phyloP scores from a whole-genome alignment of 331 rosid genomes.

The Malus hybrid region DNA sequence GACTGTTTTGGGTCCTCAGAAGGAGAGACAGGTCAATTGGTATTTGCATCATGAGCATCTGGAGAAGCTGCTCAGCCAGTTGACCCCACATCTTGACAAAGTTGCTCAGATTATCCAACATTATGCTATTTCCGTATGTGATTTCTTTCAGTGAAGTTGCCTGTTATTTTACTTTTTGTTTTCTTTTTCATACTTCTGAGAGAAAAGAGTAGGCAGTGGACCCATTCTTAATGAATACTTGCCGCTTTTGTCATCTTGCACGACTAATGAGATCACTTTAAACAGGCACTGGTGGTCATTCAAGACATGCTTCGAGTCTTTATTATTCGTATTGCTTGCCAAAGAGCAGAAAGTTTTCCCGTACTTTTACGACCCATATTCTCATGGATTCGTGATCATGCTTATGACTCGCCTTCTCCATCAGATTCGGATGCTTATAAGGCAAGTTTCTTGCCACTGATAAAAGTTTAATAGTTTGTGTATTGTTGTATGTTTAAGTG shows the following conservation, averaged over 20 bases:
- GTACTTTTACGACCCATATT: constrained; percentile 57
- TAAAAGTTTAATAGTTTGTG: not conserved
- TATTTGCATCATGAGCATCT: constrained; percentile 66
- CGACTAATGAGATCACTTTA: constrained; percentile 14
- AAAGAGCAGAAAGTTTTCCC: constrained; percentile 51
- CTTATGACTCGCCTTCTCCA: constrained; percentile 45
- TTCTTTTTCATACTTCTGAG: not conserved
- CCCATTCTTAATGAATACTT: not conserved
- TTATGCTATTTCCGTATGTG: constrained; percentile 88
- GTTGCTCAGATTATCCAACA: constrained; percentile 78
- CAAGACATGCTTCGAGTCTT: constrained; percentile 90
- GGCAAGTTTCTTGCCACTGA: constrained; percentile 29
- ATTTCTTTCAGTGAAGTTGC: constrained; percentile 9
- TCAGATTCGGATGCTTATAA: constrained; percentile 70
- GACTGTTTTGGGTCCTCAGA: constrained; percentile 71
- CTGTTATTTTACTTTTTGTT: not conserved
- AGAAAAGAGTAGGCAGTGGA: not conserved
- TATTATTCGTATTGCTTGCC: constrained; percentile 60
- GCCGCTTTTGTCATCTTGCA: not conserved
- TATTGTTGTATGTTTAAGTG: not conserved
- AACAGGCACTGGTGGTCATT: constrained; percentile 73
- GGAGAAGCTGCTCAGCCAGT: constrained; percentile 72
- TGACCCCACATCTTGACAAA: constrained; percentile 68
- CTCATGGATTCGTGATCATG: constrained; percentile 44
- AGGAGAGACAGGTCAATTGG: constrained; percentile 79